Conservation (phyloP, 768 basidiomycete genomes). For the Amanita exitialis region DNA sequence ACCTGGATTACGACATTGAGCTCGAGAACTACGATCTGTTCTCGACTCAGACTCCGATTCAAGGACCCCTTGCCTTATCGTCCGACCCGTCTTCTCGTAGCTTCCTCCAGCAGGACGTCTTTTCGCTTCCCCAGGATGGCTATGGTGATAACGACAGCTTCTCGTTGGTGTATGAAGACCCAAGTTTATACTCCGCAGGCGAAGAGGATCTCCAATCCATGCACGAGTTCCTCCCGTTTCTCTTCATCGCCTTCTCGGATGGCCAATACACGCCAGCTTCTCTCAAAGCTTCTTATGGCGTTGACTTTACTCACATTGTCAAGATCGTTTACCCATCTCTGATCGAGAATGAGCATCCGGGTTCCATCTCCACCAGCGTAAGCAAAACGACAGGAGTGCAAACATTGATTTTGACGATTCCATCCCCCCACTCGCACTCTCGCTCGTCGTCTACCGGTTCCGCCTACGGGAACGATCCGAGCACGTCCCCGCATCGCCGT, state of each 20-base stretch:
- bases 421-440: constrained; percentile 3
- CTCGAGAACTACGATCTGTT: constrained; percentile 4
- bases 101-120: neutral
- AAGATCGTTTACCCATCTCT: constrained; percentile 11
- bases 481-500: neutral
- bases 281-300: constrained; percentile 10
- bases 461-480: neutral
- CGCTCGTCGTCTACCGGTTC: constrained; percentile 1
- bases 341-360: neutral
- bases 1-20: constrained; percentile 2
- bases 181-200: constrained; percentile 10
- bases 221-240: constrained; percentile 15
- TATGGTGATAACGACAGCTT: neutral
- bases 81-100: neutral
- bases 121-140: neutral
- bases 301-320: constrained; percentile 17
- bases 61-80: neutral
- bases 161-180: neutral
- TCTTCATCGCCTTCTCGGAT: constrained; percentile 13
- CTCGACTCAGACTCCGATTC: neutral
- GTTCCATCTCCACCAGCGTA: constrained; percentile 8
- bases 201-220: constrained; percentile 9
- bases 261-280: constrained; percentile 9
- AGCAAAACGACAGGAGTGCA: constrained; percentile 11
- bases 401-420: constrained; percentile 8